Evolutionary conservation across 345 rosid genomes (phyloP).

Genomic region (Brassica cretica): DNA sequence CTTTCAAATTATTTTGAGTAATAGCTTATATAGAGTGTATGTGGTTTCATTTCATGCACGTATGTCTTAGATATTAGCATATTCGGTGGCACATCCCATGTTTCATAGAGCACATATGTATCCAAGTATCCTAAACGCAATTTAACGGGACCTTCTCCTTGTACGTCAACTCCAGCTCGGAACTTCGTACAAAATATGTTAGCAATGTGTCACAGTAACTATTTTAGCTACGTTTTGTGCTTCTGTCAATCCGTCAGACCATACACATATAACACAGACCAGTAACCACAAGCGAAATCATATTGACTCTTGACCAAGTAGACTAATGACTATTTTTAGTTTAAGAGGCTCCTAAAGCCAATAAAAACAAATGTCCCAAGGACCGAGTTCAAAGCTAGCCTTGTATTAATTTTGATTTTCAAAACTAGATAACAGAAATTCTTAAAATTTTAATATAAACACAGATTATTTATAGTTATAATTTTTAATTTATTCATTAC

Average conservation of each 20-base stretch:
- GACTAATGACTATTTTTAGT: background rate
- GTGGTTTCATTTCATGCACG: slow-evolving; percentile 5
- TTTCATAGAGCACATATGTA: slow-evolving; percentile 22
- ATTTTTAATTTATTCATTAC: background rate
- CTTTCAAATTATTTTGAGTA: background rate
- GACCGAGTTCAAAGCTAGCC: background rate
- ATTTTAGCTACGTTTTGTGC: background rate
- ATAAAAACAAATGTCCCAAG: background rate
- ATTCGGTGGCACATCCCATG: slow-evolving; percentile 34
- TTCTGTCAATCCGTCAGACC: background rate
- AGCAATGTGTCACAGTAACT: background rate
- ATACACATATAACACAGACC: background rate
- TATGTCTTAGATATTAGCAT: slow-evolving; percentile 27
- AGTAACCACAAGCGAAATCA: background rate
- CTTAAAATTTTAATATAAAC: background rate
- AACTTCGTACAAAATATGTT: background rate
- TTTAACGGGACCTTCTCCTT: background rate
- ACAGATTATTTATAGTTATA: background rate
- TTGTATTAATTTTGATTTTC: background rate
- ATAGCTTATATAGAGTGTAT: slow-evolving; percentile 21
- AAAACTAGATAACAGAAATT: background rate
- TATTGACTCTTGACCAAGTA: background rate
- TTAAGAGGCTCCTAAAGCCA: background rate
- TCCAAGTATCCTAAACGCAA: slow-evolving; percentile 6
- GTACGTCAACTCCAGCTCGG: background rate